Conservation (phyloP, 805 yeast species). For the Candida insectalens region DNA sequence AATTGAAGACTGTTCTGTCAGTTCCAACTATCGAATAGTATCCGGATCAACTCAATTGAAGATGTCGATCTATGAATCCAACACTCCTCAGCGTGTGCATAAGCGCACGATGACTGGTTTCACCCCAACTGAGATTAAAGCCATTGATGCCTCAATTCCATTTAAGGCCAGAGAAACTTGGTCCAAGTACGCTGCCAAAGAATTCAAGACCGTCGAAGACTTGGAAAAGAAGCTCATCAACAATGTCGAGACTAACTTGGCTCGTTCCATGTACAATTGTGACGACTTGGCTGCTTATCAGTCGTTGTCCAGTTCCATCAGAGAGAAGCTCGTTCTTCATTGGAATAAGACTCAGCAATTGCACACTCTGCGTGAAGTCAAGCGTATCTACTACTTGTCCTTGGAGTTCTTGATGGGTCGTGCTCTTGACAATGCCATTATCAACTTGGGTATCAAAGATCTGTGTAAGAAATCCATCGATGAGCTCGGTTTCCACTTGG, state of each 20-base stretch:
- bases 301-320: constrained; percentile 69
- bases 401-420: constrained; percentile 91
- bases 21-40: too few species aligned
- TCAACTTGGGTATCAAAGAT: constrained; percentile 64
- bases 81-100: constrained; percentile 21
- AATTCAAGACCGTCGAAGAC: constrained; percentile 37
- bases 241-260: constrained; percentile 86
- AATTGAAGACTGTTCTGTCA: too few species aligned
- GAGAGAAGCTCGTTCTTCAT: constrained; percentile 72
- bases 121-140: constrained; percentile 79
- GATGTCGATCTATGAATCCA: neutral
- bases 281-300: constrained; percentile 90
- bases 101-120: constrained; percentile 82
- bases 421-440: constrained; percentile 88
- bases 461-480: constrained; percentile 44
- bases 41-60: too few species aligned
- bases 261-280: constrained; percentile 87
- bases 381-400: constrained; percentile 79
- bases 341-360: constrained; percentile 93
- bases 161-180: constrained; percentile 66
- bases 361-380: constrained; percentile 74
- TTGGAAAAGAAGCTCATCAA: constrained; percentile 64
- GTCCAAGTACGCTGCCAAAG: constrained; percentile 56
- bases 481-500: constrained; percentile 80
- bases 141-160: constrained; percentile 77